Evolutionary conservation across 2,329 filamentous ascomycete species (phyloP), one percentile per base, ranked within the genome.

Genomic region (Hypoxylon sp.): DNA sequence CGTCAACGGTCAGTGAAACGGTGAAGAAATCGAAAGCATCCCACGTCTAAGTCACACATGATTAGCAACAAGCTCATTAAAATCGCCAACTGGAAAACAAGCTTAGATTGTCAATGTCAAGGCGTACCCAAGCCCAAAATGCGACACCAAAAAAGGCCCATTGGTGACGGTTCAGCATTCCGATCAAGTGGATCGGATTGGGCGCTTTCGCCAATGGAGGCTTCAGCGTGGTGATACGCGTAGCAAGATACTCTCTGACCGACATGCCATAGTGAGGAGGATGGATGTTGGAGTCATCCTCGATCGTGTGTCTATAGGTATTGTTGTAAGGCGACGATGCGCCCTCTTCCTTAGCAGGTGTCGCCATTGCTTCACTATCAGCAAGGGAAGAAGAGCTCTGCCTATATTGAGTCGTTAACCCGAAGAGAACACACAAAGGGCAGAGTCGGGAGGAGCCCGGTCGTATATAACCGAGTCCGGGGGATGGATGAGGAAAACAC

Each of bases 1-100:
- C 81, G 11, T 79, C 83, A 14, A 88, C 80, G 0, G 86, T 88
- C 46, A 90, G 79, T 1, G 85, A 87, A 25, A 90, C 87, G 47
- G 87, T 88, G 75, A 89, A 88, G 79, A 90, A 90, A 75, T 91
- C 88, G 69, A 90, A 90, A 2, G 88, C 82, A 73, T 90, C 87
- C 86, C 86, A 88, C 0, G 84, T 84, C 85, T 87, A 61, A 12
- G 8, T 45, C 37, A 12, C 50, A 43, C 16, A 51, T 29, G 23
- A 58, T 61, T 12, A 66, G 67, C 53, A 63, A 62, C 45, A 41
- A 52, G 30, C 5, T 39, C 11, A 29, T 3, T 12, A 56, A 60
- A 56, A 25, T 54, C 41, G 47, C 53, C 37, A 37, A 58, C 12
- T 5, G 16, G n/a, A 29, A 5, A n/a, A n/a, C n/a, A 27, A 12